These are phyloP conservation scores for Pseudonitzschia multistriata DNA, from an alignment of 108 stramenopile species.

Conservation along the genomic window DNA sequence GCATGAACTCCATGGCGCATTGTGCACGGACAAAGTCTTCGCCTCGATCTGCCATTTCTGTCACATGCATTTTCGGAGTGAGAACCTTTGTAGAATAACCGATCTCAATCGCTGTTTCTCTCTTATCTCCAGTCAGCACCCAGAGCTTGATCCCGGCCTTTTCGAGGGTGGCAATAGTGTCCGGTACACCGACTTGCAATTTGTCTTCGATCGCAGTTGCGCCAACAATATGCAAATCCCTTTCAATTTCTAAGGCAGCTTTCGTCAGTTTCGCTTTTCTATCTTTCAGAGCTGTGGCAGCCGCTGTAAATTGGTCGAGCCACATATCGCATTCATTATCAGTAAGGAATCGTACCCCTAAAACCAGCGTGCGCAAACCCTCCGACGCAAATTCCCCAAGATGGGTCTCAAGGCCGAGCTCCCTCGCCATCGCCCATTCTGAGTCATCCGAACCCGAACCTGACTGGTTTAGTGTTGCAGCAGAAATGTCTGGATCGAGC, in stretches of 20 bases:
- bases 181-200: conserved; percentile 93
- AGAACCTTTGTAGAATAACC: conserved; percentile 92
- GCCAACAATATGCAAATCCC: conserved; percentile 85
- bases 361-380: conserved; percentile 93
- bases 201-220: conserved; percentile 98
- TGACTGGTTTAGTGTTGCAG: too few relatives aligned
- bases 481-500: conserved; percentile 61
- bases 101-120: conserved; percentile 98
- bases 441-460: too few relatives aligned
- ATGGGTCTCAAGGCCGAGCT: conserved; percentile 73
- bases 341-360: conserved; percentile 81
- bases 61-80: conserved; percentile 88
- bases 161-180: conserved; percentile 88
- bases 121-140: conserved; percentile 98
- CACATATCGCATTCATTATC: conserved; percentile 78
- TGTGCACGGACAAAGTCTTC: conserved; percentile 54
- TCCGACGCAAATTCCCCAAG: conserved; percentile 90
- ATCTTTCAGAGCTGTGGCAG: conserved; percentile 78
- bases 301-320: conserved; percentile 67
- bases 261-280: conserved; percentile 67
- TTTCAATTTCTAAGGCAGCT: conserved; percentile 82
- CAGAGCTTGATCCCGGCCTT: conserved; percentile 95
- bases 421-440: conserved; percentile 52
- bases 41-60: conserved; percentile 79
- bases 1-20: conserved; percentile 83